These are phyloP conservation scores for Babesia gibsoni DNA, from an alignment of 169 alveolate species.

Conservation along the genomic window DNA sequence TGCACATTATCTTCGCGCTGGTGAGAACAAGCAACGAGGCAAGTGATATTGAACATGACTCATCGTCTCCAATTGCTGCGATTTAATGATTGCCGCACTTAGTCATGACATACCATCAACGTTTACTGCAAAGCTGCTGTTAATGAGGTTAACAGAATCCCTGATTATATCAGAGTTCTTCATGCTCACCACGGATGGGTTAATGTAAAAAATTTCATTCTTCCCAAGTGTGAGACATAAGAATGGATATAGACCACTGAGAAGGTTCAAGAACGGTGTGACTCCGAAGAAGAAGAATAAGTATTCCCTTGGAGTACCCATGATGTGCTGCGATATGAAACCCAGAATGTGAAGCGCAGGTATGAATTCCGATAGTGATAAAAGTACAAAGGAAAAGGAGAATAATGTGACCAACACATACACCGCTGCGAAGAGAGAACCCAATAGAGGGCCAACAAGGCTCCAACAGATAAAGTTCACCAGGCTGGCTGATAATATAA, in stretches of 20 bases:
- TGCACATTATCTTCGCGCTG: constrained; percentile 48
- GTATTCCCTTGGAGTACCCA: constrained; percentile 56
- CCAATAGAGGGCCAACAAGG: constrained; percentile 38
- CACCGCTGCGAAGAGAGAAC: constrained; percentile 25
- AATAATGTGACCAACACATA: constrained; percentile 11
- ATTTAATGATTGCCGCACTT: background rate
- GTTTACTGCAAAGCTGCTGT: constrained; percentile 22
- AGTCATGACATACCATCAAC: background rate
- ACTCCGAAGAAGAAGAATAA: constrained; percentile 34
- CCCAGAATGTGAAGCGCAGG: constrained; percentile 31
- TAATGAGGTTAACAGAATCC: constrained; percentile 36
- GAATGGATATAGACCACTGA: constrained; percentile 57
- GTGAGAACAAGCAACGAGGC: constrained; percentile 47
- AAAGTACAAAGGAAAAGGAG: constrained; percentile 35
- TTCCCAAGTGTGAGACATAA: constrained; percentile 60
- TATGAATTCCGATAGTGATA: constrained; percentile 29
- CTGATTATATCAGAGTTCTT: constrained; percentile 19
- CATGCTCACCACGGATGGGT: constrained; percentile 48
- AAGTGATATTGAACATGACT: constrained; percentile 40
- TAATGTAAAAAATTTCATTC: constrained; percentile 39
- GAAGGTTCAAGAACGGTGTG: constrained; percentile 47
- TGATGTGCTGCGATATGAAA: constrained; percentile 25
- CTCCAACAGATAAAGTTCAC: constrained; percentile 46
- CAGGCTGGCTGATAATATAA: constrained; percentile 26
- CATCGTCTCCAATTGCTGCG: constrained; percentile 34